Evolutionary conservation across 2,329 filamentous ascomycete species (phyloP).

Genomic region (Ophiosphaerella narmari): DNA sequence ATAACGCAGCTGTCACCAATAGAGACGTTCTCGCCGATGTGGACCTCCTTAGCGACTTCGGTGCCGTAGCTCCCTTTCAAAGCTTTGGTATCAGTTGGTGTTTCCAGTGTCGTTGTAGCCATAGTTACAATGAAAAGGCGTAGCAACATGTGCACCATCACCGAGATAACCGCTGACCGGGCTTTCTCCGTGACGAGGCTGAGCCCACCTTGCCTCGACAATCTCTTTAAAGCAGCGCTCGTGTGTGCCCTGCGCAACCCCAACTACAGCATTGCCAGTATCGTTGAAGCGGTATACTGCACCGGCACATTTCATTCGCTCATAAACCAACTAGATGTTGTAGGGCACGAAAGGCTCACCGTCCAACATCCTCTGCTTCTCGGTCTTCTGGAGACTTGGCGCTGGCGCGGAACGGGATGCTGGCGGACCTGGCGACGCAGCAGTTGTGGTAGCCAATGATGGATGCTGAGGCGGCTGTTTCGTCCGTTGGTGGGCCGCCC

Average conservation of each 20-base stretch:
- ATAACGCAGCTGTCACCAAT: slow-evolving; percentile 68
- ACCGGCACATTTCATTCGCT: slow-evolving; percentile 79
- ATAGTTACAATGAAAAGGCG: slow-evolving; percentile 91
- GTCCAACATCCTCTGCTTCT: slow-evolving; percentile 89
- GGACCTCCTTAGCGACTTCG: slow-evolving; percentile 72
- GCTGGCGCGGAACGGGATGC: slow-evolving; percentile 27
- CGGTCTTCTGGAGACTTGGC: slow-evolving; percentile 56
- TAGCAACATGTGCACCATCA: slow-evolving; percentile 77
- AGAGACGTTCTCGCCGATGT: slow-evolving; percentile 74
- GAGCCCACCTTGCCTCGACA: slow-evolving; percentile 62
- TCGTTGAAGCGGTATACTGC: slow-evolving; percentile 88
- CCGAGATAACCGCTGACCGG: slow-evolving; percentile 64
- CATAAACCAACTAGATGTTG: slow-evolving; percentile 75
- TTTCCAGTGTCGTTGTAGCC: slow-evolving; percentile 87
- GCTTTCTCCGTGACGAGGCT: slow-evolving; percentile 16
- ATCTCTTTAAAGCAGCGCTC: slow-evolving; percentile 73
- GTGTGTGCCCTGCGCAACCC: slow-evolving; percentile 67
- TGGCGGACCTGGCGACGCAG: slow-evolving; percentile 25
- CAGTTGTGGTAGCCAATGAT: slow-evolving; percentile 14
- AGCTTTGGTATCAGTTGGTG: slow-evolving; percentile 72
- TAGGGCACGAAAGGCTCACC: slow-evolving; percentile 81
- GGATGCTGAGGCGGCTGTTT: slow-evolving; percentile 31
- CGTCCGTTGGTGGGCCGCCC: slow-evolving; percentile 32
- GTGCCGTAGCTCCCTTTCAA: slow-evolving; percentile 75
- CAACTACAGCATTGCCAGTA: slow-evolving; percentile 73